Percentiles rank a stretch among this genome's conserved stretches.
These are phyloP conservation scores for Saccharomycopsis babjevae DNA, from an alignment of 805 yeast species.

Conservation along the genomic window DNA sequence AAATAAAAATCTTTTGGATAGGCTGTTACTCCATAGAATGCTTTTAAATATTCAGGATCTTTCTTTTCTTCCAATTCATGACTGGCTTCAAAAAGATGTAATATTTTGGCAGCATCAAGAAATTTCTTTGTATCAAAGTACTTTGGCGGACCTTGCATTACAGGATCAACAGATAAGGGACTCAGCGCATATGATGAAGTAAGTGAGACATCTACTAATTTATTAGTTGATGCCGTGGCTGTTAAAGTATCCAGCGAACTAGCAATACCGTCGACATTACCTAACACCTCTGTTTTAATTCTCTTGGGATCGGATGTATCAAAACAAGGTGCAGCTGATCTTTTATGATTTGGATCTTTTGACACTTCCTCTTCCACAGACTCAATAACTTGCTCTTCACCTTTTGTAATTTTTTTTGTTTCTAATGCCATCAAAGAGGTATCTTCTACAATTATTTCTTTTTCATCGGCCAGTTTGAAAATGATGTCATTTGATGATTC, in stretches of 20 bases:
- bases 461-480: neutral
- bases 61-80: conserved; percentile 45
- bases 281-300: neutral
- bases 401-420: neutral
- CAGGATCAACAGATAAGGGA: neutral
- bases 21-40: conserved; percentile 80
- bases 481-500: conserved; percentile 5
- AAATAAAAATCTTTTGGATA: conserved; percentile 68
- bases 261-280: neutral
- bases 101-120: conserved; percentile 45
- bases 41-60: conserved; percentile 66
- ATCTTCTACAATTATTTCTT: conserved; percentile 2
- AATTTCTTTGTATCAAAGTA: conserved; percentile 62
- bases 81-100: conserved; percentile 58
- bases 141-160: conserved; percentile 35
- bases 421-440: neutral
- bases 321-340: neutral
- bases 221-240: neutral
- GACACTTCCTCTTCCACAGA: neutral
- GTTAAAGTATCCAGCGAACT: neutral
- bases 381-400: conserved; percentile 2
- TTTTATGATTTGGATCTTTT: neutral
- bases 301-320: neutral
- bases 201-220: neutral
- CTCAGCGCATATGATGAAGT: conserved; percentile 6